Conservation (phyloP, 768 basidiomycete species). For the Dioszegia hungarica region DNA sequence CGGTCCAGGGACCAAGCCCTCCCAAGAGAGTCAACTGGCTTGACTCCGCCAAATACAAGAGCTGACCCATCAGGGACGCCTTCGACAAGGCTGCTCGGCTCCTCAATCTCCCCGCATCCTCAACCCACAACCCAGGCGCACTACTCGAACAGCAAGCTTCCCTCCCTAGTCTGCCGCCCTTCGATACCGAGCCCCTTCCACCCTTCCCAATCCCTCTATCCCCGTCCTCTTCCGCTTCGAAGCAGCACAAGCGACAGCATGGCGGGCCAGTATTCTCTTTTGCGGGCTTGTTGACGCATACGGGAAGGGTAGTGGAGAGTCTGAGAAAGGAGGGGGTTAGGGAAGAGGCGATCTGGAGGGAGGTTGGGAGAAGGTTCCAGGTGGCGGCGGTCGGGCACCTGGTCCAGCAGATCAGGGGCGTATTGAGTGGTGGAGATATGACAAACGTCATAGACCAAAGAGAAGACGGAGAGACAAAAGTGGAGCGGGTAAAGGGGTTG, state of each 20-base stretch:
- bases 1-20: neutral
- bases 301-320: conserved; percentile 57
- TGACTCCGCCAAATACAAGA: too few relatives aligned
- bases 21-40: too few relatives aligned
- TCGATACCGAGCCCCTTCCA: conserved; percentile 7
- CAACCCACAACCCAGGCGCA: conserved; percentile 18
- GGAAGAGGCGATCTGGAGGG: conserved; percentile 35
- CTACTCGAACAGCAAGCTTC: conserved; percentile 26
- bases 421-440: conserved; percentile 24
- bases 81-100: conserved; percentile 78
- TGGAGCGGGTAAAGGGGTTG: conserved; percentile 50
- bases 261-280: conserved; percentile 65
- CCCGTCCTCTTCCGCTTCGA: conserved; percentile 1
- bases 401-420: conserved; percentile 65
- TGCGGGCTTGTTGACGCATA: conserved; percentile 66
- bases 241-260: conserved; percentile 39
- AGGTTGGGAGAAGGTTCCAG: conserved; percentile 69
- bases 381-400: conserved; percentile 66
- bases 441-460: neutral
- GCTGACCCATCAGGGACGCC: conserved; percentile 56
- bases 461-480: neutral
- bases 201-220: conserved; percentile 23
- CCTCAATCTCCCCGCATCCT: conserved; percentile 56
- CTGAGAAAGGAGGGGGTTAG: neutral
- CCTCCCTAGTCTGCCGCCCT: conserved; percentile 18